Percentiles rank a stretch among this genome's conserved stretches.
Conservation (phyloP, 805 yeast genomes). For the Candida caryicola region DNA sequence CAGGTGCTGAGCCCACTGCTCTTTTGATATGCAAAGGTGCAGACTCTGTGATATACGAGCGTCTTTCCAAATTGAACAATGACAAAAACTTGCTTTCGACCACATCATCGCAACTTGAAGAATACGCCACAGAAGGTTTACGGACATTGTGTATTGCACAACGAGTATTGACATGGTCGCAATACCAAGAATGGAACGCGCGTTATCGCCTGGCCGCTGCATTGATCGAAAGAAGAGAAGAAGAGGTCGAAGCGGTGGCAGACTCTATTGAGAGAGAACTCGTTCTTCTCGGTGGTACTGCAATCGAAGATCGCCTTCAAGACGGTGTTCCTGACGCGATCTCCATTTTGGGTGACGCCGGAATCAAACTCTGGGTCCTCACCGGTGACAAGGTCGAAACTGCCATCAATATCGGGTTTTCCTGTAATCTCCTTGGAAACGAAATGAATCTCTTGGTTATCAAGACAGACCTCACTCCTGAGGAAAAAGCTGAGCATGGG, state of each 20-base stretch:
- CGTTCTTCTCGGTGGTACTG: constrained; percentile 69
- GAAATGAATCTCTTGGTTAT: constrained; percentile 68
- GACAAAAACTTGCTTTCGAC: constrained; percentile 49
- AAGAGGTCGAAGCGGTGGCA: constrained; percentile 68
- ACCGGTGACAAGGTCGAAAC: constrained; percentile 85
- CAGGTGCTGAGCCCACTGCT: constrained; percentile 43
- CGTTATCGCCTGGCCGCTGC: constrained; percentile 65
- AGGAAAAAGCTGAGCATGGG: constrained; percentile 23
- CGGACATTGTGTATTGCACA: constrained; percentile 81
- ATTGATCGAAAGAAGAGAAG: constrained; percentile 62
- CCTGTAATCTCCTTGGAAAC: constrained; percentile 66
- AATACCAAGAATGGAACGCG: constrained; percentile 61
- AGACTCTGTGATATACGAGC: constrained; percentile 71
- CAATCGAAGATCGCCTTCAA: constrained; percentile 76
- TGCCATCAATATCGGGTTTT: constrained; percentile 79
- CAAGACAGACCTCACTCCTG: constrained; percentile 30
- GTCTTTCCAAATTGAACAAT: constrained; percentile 49
- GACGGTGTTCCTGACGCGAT: constrained; percentile 77
- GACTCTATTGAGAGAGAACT: constrained; percentile 64
- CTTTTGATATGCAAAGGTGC: constrained; percentile 81
- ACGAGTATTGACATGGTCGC: constrained; percentile 59
- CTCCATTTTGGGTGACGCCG: constrained; percentile 62
- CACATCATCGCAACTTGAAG: constrained; percentile 73
- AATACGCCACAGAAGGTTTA: constrained; percentile 78
- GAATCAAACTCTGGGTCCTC: constrained; percentile 78